Conservation (phyloP, 1,139 yeast species). For the Protomyces gravidus region DNA sequence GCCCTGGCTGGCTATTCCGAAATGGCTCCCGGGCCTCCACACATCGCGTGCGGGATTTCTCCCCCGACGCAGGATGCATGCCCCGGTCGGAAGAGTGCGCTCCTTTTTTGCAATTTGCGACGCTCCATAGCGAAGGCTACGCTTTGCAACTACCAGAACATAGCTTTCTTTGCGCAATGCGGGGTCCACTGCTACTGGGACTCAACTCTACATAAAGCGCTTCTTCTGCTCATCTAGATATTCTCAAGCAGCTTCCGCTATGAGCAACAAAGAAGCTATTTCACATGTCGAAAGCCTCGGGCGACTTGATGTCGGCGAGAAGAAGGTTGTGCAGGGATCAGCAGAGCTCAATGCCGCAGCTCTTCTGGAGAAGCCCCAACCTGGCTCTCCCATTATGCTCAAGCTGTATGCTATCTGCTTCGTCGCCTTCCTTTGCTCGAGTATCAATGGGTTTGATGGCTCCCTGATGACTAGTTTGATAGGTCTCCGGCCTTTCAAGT, state of each 20-base stretch:
- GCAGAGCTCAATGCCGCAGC: not conserved
- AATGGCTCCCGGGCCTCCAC: too few relatives aligned
- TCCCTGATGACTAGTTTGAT: constrained; percentile 43
- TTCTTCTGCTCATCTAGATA: not conserved
- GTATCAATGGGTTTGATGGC: constrained; percentile 48
- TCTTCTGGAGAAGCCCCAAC: not conserved
- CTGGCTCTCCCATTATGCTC: not conserved
- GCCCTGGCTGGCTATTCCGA: too few relatives aligned
- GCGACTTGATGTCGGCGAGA: not conserved
- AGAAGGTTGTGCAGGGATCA: not conserved
- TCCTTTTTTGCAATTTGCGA: too few relatives aligned
- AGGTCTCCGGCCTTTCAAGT: constrained; percentile 47
- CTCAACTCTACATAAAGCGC: not conserved
- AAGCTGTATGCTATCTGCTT: not conserved
- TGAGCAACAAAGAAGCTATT: not conserved
- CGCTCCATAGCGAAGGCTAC: too few relatives aligned
- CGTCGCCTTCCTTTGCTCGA: constrained; percentile 31
- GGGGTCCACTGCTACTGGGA: too few relatives aligned
- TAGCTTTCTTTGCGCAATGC: too few relatives aligned
- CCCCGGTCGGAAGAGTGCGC: too few relatives aligned
- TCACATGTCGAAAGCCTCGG: not conserved
- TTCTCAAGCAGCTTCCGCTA: not conserved
- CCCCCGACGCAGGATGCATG: too few relatives aligned
- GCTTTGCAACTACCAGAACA: too few relatives aligned
- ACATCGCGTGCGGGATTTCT: too few relatives aligned